Evolutionary conservation across 768 basidiomycete genomes (phyloP), one percentile per base, ranked within the genome.

Genomic region (Lactifluus volemus): DNA sequence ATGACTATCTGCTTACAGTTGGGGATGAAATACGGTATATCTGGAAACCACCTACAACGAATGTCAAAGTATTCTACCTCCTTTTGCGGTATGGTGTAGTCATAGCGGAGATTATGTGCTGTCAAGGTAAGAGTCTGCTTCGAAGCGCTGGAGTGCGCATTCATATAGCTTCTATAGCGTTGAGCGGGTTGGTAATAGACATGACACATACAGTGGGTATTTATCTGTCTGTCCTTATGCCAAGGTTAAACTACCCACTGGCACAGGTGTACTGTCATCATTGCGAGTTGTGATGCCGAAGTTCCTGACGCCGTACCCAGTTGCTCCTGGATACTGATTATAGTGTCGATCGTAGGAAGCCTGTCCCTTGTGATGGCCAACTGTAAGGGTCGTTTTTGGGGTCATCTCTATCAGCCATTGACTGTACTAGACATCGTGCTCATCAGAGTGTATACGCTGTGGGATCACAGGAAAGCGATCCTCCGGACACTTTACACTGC

Each of bases 1-100:
- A 77, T 60, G 77, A 80, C 63, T 75, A 79, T 53, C 15, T 75
- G 11, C 64, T 79, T 25, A 73, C 76, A 6, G 68, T 79, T 29
- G 63, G 65, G 7, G 75, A 78, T 39, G 79, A 80, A 63, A 70
- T 79, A 14, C 59, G 68, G 42, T 70, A 73, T 49, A 72, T 80
- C 15, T 80, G 79, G 78, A 68, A 63, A n/a, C 74, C 75, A 0
- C 72, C 70, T 42, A 58, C 67, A 53, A 73, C 73, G 0, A 67
- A 70, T 21, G 67, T 74, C 4, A 80, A 79, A 53, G 53, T 73
- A n/a, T 67, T 74, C 5, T 79, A 77, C 66, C 62, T 80, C 15
- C 44, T 77, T 7, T 68, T 77, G 53, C 73, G 78, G 8, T 80
- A 80, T 64, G 53, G 69, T 1, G 75, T 78, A 0, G 69, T 73